phyloP scores from a whole-genome alignment of 768 basidiomycete species.

The Termitomyces sp. region DNA sequence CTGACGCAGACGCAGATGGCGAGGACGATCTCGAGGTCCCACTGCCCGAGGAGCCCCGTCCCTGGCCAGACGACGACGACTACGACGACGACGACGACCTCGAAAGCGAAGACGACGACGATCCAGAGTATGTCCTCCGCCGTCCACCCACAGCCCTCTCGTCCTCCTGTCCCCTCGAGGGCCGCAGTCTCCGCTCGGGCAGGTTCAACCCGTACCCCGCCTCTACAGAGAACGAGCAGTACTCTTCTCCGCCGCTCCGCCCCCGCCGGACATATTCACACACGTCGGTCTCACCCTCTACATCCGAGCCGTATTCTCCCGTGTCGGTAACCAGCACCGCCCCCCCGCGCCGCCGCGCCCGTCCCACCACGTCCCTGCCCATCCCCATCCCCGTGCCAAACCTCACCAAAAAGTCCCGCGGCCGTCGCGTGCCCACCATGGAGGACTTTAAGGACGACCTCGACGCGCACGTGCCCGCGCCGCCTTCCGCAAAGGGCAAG shows the following conservation, averaged over 20 bases:
- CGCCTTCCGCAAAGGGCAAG: conserved; percentile 9
- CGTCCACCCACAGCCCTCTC: neutral
- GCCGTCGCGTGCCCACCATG: conserved; percentile 42
- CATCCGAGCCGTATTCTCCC: conserved; percentile 7
- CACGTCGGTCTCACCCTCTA: conserved; percentile 9
- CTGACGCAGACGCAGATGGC: conserved; percentile 19
- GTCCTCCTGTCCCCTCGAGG: conserved; percentile 1
- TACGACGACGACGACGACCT: conserved; percentile 10
- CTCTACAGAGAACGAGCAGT: conserved; percentile 3
- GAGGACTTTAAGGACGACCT: conserved; percentile 14
- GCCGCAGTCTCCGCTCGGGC: conserved; percentile 8
- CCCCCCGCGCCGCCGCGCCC: conserved; percentile 12
- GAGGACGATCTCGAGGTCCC: conserved; percentile 28
- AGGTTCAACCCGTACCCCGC: conserved; percentile 12
- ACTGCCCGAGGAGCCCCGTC: too few relatives aligned
- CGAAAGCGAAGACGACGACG: conserved; percentile 25
- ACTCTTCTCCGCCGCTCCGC: conserved; percentile 1
- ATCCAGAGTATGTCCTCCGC: conserved; percentile 27
- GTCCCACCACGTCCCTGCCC: conserved; percentile 25
- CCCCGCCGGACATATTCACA: conserved; percentile 6
- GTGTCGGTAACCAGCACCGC: neutral
- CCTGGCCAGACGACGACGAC: conserved; percentile 6
- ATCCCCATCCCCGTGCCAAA: conserved; percentile 41
- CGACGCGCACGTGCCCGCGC: neutral
- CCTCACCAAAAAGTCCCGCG: conserved; percentile 43